A percentile compares a stretch with the other conserved stretches of the same genome.
Conservation (phyloP, 441 rosid genomes). For the Pelargonium exstipulatum region DNA sequence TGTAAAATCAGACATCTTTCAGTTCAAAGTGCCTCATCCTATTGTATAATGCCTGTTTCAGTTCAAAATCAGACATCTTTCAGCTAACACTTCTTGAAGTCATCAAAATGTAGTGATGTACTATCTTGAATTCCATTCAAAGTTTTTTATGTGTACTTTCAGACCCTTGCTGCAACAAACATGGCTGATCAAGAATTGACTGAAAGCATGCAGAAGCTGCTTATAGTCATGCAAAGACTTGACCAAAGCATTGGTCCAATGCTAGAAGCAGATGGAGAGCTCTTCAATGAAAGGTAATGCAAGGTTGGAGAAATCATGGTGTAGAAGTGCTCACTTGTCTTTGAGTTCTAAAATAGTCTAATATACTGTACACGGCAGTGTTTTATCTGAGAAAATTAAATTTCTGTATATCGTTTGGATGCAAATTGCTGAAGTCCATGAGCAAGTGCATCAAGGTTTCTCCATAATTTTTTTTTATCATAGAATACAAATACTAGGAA, state of each 20-base stretch:
- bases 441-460: not conserved
- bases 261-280: conserved; percentile 86
- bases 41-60: too few relatives aligned
- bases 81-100: conserved; percentile 8
- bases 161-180: conserved; percentile 91
- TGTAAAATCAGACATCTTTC: not conserved
- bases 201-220: conserved; percentile 86
- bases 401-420: not conserved
- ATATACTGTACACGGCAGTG: not conserved
- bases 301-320: not conserved
- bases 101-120: not conserved
- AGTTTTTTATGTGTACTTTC: conserved; percentile 26
- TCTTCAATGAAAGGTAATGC: conserved; percentile 70
- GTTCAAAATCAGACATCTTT: not conserved
- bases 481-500: too few relatives aligned
- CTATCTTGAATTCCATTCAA: not conserved
- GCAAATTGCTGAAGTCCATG: not conserved
- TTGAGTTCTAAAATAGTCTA: not conserved
- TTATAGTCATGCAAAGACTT: conserved; percentile 90
- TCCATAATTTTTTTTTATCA: too few relatives aligned
- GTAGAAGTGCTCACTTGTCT: not conserved
- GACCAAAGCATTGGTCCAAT: conserved; percentile 80
- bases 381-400: not conserved
- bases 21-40: conserved; percentile 6
- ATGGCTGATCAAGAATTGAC: conserved; percentile 80